Base-by-base conservation (phyloP, 2,329 filamentous ascomycete genomes). In the Blumeriella jaapii region DNA sequence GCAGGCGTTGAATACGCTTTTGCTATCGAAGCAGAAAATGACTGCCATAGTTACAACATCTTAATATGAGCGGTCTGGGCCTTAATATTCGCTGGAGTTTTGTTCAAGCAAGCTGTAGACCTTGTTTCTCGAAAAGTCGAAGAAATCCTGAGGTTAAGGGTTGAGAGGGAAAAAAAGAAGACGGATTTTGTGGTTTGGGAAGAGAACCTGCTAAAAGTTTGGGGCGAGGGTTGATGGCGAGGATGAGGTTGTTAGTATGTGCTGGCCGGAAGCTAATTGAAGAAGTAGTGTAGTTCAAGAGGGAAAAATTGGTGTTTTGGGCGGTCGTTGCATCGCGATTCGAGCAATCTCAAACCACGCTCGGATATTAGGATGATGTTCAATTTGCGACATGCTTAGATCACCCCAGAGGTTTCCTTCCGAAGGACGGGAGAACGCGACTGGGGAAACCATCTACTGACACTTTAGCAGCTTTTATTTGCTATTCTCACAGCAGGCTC, bases 121-220 rank as follows among this genome's bases (percentile, higher is more conserved):
- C 50, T 65, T 11, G 56, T 64, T 1, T 56, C 58, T 5, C 48
- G 43, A 13, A 65, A 64, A 33, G 50, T 64, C 14, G 61, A 65
- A 41, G 49, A 56, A 24, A 62, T 64, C 14, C 47, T 65, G 12
- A 51, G 54, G 2, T 48, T 65, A 15, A 26, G 47, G 4, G 36
- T 42, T 10, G 30, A 38, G 23, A 47, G 57, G 27, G 50, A 40
- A 18, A 47, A 53, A n/a, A n/a, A n/a, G n/a, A n/a, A n/a, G n/a
- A 51, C 42, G 26, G 62, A 65, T 38, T 48, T 63, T 27, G 62
- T 65, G 7, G 40, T 65, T 11, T 65, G 55, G 48, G 62, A 65
- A 43, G 61, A 61, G 4, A 55, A 57, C 45, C 62, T 62, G 13
- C 42, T 65, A 26, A 50, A n/a, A 59, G 37, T 59, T 55, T 31